Evolutionary conservation across 495 filamentous ascomycete species (phyloP).

Genomic region (Astrothelium macrocarpum): DNA sequence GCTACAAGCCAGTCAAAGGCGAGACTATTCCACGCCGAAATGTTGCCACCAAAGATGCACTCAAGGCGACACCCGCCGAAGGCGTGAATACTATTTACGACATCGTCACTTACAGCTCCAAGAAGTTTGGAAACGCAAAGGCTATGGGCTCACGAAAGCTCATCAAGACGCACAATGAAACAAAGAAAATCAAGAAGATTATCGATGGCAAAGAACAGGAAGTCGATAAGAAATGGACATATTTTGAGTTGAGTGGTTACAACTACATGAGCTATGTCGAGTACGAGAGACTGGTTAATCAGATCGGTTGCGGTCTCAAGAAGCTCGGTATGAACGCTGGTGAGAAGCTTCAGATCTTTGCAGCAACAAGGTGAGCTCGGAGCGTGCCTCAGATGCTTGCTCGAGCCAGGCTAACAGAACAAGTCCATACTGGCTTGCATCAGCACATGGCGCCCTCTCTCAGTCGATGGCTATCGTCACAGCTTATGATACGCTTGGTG

Average conservation of each 20-base stretch:
- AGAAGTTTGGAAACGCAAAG: constrained; percentile 81
- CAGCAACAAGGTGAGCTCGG: constrained; percentile 47
- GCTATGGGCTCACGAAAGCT: constrained; percentile 71
- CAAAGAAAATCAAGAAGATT: constrained; percentile 94
- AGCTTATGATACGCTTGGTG: constrained; percentile 93
- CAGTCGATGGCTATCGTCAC: constrained; percentile 94
- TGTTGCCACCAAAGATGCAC: constrained; percentile 57
- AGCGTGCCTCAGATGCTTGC: background rate
- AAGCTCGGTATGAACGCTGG: constrained; percentile 67
- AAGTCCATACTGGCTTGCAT: constrained; percentile 31
- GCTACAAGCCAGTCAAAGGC: constrained; percentile 59
- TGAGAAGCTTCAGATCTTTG: constrained; percentile 79
- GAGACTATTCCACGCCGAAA: constrained; percentile 87
- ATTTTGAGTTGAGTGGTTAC: constrained; percentile 86
- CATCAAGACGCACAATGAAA: constrained; percentile 78
- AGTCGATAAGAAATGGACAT: constrained; percentile 93
- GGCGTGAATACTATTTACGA: constrained; percentile 80
- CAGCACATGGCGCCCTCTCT: constrained; percentile 45
- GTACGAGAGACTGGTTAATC: constrained; percentile 66
- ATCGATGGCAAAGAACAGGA: constrained; percentile 82
- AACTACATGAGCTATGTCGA: constrained; percentile 79
- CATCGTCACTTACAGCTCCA: constrained; percentile 66
- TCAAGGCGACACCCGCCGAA: constrained; percentile 55
- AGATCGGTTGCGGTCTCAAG: constrained; percentile 61
- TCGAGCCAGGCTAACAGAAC: background rate